These are phyloP conservation scores for Bromus sterilis DNA, from an alignment of 176 grass and related monocot species.

Conservation along the genomic window DNA sequence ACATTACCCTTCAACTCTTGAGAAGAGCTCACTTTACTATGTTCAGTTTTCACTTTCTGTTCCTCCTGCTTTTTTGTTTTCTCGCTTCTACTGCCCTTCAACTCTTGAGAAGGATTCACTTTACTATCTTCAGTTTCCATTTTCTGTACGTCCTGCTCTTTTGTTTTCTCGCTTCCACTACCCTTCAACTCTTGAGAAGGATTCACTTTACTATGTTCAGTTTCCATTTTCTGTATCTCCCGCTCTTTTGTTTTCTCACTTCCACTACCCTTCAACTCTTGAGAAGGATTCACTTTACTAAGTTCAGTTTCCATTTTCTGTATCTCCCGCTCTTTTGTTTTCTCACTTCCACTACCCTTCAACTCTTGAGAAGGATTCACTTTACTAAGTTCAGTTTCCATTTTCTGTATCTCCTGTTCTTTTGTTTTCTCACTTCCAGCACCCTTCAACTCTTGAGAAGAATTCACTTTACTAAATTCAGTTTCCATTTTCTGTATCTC, in stretches of 20 bases:
- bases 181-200: conserved; percentile 40
- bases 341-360: conserved; percentile 24
- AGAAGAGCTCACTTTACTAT: conserved; percentile 39
- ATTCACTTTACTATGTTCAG: conserved; percentile 41
- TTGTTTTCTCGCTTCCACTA: conserved; percentile 15
- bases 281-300: conserved; percentile 43
- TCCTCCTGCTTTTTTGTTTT: not conserved
- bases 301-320: conserved; percentile 47
- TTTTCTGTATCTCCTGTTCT: conserved; percentile 21
- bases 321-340: not conserved
- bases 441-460: conserved; percentile 41
- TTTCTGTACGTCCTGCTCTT: conserved; percentile 22
- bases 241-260: conserved; percentile 25
- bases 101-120: conserved; percentile 30
- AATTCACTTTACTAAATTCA: conserved; percentile 40
- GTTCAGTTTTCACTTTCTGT: conserved; percentile 7
- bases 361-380: conserved; percentile 29
- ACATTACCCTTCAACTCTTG: conserved; percentile 33
- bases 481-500: conserved; percentile 34
- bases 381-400: conserved; percentile 52
- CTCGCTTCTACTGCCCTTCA: conserved; percentile 20
- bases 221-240: conserved; percentile 36
- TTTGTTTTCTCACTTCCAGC: conserved; percentile 16
- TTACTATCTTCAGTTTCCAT: conserved; percentile 52
- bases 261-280: conserved; percentile 36